Percentiles rank a stretch among this genome's conserved stretches.
Evolutionary conservation across 1,284 basidiomycete genomes (phyloP).

Genomic region (Rhodotorula sp.): DNA sequence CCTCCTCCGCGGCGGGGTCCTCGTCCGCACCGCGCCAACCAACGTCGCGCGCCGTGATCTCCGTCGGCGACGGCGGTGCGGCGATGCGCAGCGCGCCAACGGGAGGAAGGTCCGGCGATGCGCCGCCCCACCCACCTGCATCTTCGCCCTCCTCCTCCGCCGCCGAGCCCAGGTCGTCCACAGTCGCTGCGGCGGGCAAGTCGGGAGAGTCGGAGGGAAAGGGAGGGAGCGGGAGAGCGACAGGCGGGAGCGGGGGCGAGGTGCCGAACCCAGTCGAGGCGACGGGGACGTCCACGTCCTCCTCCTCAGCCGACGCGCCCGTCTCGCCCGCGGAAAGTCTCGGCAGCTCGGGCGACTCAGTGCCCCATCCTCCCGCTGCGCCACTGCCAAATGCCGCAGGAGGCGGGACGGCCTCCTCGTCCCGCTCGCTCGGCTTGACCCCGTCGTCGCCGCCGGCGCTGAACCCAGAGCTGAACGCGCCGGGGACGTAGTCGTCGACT

Average conservation of each 20-base stretch:
- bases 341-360: neutral
- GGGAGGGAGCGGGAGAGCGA: neutral
- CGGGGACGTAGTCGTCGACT: slow-evolving; percentile 3
- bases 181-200: neutral
- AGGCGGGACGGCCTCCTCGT: neutral
- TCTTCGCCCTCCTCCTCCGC: slow-evolving; percentile 1
- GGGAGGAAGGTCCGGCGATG: slow-evolving; percentile 22
- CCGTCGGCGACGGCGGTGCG: slow-evolving; percentile 5
- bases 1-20: neutral
- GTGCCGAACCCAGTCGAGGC: neutral
- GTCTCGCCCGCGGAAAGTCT: neutral
- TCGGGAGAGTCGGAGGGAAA: neutral
- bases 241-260: slow-evolving; percentile 6
- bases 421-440: neutral
- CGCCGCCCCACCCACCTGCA: slow-evolving; percentile 16
- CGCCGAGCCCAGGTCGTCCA: neutral
- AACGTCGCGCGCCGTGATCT: neutral
- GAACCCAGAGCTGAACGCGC: neutral
- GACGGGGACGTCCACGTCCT: no score
- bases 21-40: slow-evolving; percentile 17
- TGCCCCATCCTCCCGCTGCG: neutral
- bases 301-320: neutral
- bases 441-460: neutral
- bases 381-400: neutral
- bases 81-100: slow-evolving; percentile 15